Base-by-base conservation (phyloP, 768 basidiomycete genomes). In the Lepiota brunneoincarnata region DNA sequence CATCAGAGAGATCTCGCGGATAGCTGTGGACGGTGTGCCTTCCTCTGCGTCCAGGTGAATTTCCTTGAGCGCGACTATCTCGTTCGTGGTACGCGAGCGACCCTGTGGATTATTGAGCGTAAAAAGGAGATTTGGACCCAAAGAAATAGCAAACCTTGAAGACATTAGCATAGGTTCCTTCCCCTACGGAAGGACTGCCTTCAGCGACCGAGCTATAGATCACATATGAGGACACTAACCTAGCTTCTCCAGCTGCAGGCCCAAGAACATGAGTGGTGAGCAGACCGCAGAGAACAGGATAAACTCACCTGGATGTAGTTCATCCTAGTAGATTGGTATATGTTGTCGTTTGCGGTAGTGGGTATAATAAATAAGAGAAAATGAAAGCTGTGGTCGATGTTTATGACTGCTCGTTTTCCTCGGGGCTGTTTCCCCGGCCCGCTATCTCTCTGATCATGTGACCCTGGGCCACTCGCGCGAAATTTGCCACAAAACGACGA, bases 21-120 rank as follows among this genome's bases (percentile, higher is more conserved):
- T 99, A 51, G 97, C 97, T 12, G 97, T 99, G 42, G 91, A 94
- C 28, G 97, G 97, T 0, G 97, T 99, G 31, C 97, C 97, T 74
- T 99, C 97, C 72, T 99, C 97, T 4, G 97, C 91, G 75, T 99
- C 97, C 56, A 99, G 89, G 65, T 98, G 95, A 59, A 99, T 99
- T 75, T 99, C 97, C 71, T 99, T 99, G 53, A 99, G 72, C 11
- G 97, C 97, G 15, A 99, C 97, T 49, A 97, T 93, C 70, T 98
- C 97, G 63, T 97, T 97, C n/a, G 95, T 98, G 28, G 93, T 93
- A 57, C 95, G 79, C 18, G 94, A 97, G 58, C 96, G 87, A 14
- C 97, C 97, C 91, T 93, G 51, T 18, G 31, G 15, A 7, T 18
- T 56, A 10, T 54, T 46, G 50, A 42, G 34, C 9, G 31, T n/a